phyloP scores from a whole-genome alignment of 2,329 filamentous ascomycete species.

The Thielaviopsis cerberus region DNA sequence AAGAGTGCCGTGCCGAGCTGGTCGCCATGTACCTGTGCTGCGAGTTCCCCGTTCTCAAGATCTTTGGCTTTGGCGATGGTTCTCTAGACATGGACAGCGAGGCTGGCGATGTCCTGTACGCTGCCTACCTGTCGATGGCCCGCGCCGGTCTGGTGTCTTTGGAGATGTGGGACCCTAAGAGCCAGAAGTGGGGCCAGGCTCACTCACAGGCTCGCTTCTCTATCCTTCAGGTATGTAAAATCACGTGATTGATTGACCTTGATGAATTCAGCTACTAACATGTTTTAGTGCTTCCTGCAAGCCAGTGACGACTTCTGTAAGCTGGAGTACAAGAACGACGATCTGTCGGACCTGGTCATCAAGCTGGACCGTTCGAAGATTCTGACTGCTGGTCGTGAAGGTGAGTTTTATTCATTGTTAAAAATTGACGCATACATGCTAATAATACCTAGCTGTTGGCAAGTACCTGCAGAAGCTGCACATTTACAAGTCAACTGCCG shows the following conservation, averaged over 20 bases:
- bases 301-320: conserved; percentile 77
- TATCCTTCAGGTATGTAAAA: conserved; percentile 40
- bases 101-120: conserved; percentile 75
- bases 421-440: conserved; percentile 12
- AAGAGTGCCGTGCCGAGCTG: conserved; percentile 71
- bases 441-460: conserved; percentile 43
- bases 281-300: conserved; percentile 51
- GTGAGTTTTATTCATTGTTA: conserved; percentile 18
- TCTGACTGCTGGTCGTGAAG: conserved; percentile 57
- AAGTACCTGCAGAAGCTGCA: conserved; percentile 80
- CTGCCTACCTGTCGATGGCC: conserved; percentile 82
- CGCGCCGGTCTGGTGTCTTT: conserved; percentile 74
- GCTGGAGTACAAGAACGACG: conserved; percentile 52
- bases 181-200: conserved; percentile 76
- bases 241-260: background rate
- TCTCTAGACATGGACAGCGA: conserved; percentile 50
- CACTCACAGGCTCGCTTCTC: conserved; percentile 85
- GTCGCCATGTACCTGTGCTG: conserved; percentile 83
- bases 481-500: conserved; percentile 79
- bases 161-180: conserved; percentile 89
- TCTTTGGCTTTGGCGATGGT: conserved; percentile 81
- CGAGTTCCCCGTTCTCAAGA: conserved; percentile 72
- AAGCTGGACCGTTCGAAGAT: conserved; percentile 75
- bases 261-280: conserved; percentile 2
- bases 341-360: conserved; percentile 66